Evolutionary conservation across 169 alveolate genomes (phyloP), one percentile per base, ranked within the genome.

Genomic region (Cryptosporidium sp.): DNA sequence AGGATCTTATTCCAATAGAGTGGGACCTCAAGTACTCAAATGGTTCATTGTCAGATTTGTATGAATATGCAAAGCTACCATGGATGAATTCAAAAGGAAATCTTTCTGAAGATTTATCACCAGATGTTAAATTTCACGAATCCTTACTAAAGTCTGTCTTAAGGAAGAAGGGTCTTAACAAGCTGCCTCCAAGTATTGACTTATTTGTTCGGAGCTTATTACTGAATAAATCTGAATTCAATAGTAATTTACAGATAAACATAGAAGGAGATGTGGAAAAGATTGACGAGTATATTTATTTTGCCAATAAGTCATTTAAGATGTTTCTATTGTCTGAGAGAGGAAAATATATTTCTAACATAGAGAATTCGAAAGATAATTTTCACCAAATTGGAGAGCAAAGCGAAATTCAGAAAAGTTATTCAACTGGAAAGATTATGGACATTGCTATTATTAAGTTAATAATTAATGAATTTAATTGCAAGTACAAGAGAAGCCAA

Each of bases 41-140:
- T 1, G 65, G 45, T 21, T 10, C 39, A 8, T 5, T 58, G 7
- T 29, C 10, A 12, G 75, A 62, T 37, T n/a, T 62, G 39, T 80
- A 80, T 33, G 89, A 80, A 10, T 80, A 62, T 80, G 89, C 89
- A 42, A 37, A 52, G 18, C n/a, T 80, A 23, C 75, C 89, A 18
- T 80, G 89, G 89, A 62, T 29, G 18, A 60, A 80, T 29, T 35
- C 60, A 16, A 80, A 80, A 31, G 68, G 89, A 18, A 80, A 56
- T 12, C 33, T 80, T 18, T 73, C 86, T 18, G 89, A 80, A 14
- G 75, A 80, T 42, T 62, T 80, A 45, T 35, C 89, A 62, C 89
- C 89, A 5, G 73, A 60, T 80, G 53, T 80, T 2, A 80, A 44
- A 23, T 80, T 61, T 42, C 89, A 80, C 10, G 69, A 80, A 18